phyloP scores from a whole-genome alignment of 2,329 filamentous ascomycete species.

The Dactylellina drechsleri region DNA sequence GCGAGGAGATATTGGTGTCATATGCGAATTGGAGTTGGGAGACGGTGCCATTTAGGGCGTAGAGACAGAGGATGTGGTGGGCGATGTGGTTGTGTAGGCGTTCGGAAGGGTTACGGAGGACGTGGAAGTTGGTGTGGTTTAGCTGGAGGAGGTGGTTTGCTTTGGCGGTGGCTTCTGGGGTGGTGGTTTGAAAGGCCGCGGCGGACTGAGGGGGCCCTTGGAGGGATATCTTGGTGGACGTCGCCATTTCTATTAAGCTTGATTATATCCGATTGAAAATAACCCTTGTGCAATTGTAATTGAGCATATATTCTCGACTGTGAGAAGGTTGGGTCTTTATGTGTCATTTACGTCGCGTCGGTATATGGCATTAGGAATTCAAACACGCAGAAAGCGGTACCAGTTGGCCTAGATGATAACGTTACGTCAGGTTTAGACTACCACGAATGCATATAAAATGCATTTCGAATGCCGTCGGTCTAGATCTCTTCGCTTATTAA shows the following conservation, averaged over 20 bases:
- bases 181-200: slow-evolving; percentile 55
- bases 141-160: slow-evolving; percentile 76
- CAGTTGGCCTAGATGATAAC: too few species aligned
- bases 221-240: slow-evolving; percentile 31
- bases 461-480: too few species aligned
- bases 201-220: slow-evolving; percentile 19
- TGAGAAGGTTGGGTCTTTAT: too few species aligned
- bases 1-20: slow-evolving; percentile 73
- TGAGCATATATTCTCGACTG: too few species aligned
- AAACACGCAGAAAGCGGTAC: too few species aligned
- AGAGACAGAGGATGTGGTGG: slow-evolving; percentile 80
- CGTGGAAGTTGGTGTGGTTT: slow-evolving; percentile 77
- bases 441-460: too few species aligned
- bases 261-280: too few species aligned
- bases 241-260: background rate
- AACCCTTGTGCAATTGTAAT: too few species aligned
- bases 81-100: slow-evolving; percentile 83
- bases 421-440: too few species aligned
- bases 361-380: too few species aligned
- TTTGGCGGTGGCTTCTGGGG: slow-evolving; percentile 70
- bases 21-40: slow-evolving; percentile 72
- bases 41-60: slow-evolving; percentile 75
- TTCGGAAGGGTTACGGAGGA: slow-evolving; percentile 79
- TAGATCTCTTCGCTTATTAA: too few species aligned
- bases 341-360: too few species aligned